These are phyloP conservation scores for Gossypium aridum DNA, from an alignment of 441 rosid species.

Conservation along the genomic window DNA sequence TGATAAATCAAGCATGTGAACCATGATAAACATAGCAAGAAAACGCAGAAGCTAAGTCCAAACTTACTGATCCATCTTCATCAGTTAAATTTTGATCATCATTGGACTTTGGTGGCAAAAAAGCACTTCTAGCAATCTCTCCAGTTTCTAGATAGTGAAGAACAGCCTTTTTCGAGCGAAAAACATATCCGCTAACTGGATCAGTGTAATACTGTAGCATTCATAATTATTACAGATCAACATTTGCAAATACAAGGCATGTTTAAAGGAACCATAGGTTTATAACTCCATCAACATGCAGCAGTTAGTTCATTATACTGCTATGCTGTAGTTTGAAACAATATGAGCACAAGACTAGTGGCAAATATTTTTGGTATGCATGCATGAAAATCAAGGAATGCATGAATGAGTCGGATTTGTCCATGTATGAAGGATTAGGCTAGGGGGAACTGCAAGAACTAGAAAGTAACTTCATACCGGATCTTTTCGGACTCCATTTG, in stretches of 20 bases:
- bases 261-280: neutral
- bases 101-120: slow-evolving; percentile 12
- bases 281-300: neutral
- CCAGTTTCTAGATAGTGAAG: slow-evolving; percentile 35
- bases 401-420: neutral
- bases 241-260: neutral
- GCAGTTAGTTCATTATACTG: neutral
- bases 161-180: slow-evolving; percentile 33
- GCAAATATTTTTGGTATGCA: neutral
- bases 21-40: neutral
- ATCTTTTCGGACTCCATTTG: slow-evolving; percentile 24
- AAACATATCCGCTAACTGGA: slow-evolving; percentile 35
- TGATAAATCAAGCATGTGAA: neutral
- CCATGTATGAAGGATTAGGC: neutral
- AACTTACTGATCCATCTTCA: slow-evolving; percentile 16
- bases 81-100: slow-evolving; percentile 10
- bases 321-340: neutral
- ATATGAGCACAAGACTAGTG: neutral
- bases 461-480: slow-evolving; percentile 22
- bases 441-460: neutral
- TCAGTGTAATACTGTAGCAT: slow-evolving; percentile 37
- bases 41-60: slow-evolving; percentile 9
- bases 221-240: slow-evolving; percentile 8
- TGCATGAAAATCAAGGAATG: neutral
- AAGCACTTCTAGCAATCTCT: slow-evolving; percentile 23